These are phyloP conservation scores for Jimgerdemannia lactiflua DNA, from an alignment of 192 early-diverging fungal genomes.

Conservation along the genomic window DNA sequence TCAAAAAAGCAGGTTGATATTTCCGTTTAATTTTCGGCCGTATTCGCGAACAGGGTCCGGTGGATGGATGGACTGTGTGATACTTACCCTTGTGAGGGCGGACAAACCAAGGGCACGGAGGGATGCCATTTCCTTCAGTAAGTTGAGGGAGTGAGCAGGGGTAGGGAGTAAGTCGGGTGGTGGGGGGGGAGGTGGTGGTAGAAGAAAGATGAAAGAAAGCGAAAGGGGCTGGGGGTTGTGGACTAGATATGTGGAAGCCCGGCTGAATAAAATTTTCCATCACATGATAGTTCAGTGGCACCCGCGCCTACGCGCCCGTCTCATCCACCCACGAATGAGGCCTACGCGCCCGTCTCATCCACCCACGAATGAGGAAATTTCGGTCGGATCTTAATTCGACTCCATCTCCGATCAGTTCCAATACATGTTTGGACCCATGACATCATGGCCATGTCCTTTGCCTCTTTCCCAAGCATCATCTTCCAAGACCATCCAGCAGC, in stretches of 20 bases:
- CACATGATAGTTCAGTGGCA: too few species aligned
- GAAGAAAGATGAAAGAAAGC: too few species aligned
- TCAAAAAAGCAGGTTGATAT: background rate
- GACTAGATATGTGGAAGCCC: too few species aligned
- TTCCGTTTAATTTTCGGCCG: background rate
- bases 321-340: background rate
- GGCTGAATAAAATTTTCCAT: too few species aligned
- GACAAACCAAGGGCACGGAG: background rate
- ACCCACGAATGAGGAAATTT: background rate
- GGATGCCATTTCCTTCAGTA: background rate
- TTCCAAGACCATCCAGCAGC: too few species aligned
- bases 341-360: background rate
- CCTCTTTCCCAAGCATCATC: too few species aligned
- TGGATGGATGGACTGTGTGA: background rate
- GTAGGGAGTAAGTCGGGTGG: background rate
- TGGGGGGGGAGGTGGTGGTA: too few species aligned
- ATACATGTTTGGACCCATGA: background rate
- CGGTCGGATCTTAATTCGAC: background rate
- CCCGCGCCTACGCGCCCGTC: background rate
- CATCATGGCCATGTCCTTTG: background rate
- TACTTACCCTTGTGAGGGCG: background rate
- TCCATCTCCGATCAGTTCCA: background rate
- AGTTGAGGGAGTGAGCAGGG: background rate
- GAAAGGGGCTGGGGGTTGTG: too few species aligned
- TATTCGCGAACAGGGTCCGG: background rate